These are phyloP conservation scores for Dactylellina leptospora DNA, from an alignment of 2,329 filamentous ascomycete species.

Conservation along the genomic window DNA sequence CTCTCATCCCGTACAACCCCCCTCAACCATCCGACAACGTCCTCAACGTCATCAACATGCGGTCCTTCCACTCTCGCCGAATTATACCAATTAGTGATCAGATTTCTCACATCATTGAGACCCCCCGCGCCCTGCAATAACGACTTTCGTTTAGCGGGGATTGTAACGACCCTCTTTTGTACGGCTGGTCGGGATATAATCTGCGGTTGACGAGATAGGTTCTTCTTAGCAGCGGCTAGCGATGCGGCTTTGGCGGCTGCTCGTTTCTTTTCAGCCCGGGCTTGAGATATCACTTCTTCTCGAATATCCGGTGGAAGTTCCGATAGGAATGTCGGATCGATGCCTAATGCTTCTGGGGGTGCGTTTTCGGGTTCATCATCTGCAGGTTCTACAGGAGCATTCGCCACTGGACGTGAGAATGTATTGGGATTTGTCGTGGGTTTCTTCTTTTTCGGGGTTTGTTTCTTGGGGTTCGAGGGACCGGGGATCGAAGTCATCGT, in stretches of 20 bases:
- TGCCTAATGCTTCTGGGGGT: conserved; percentile 36
- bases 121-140: conserved; percentile 57
- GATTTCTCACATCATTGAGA: conserved; percentile 72
- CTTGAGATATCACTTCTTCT: conserved; percentile 73
- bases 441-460: conserved; percentile 74
- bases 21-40: conserved; percentile 76
- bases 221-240: conserved; percentile 65
- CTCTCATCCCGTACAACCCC: conserved; percentile 78
- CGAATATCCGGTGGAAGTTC: conserved; percentile 84
- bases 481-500: conserved; percentile 60
- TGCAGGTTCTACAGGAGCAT: conserved; percentile 5
- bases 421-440: conserved; percentile 65
- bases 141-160: conserved; percentile 55
- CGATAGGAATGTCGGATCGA: conserved; percentile 70
- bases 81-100: conserved; percentile 77
- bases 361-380: conserved; percentile 9
- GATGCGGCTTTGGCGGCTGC: conserved; percentile 67
- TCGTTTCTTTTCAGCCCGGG: conserved; percentile 48
- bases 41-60: conserved; percentile 77
- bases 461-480: conserved; percentile 64
- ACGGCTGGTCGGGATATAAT: neutral
- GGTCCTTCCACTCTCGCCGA: conserved; percentile 79
- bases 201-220: conserved; percentile 28
- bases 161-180: conserved; percentile 51
- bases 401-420: conserved; percentile 76